Percentiles rank a stretch among this genome's conserved stretches.
Conservation (phyloP, 192 early-diverging fungal species). For the Endogone sp. region DNA sequence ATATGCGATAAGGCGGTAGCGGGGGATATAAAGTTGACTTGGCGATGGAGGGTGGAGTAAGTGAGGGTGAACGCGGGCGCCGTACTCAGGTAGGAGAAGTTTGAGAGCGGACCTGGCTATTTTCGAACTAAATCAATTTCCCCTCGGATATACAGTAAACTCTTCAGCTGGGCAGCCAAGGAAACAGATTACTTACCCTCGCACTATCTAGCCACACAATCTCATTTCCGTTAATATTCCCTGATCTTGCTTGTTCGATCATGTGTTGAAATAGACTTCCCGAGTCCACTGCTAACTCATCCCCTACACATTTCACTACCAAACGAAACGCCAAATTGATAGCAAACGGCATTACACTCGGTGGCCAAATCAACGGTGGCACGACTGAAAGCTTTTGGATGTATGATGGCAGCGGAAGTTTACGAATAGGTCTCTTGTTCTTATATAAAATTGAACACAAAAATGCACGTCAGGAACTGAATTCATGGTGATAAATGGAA, state of each 20-base stretch:
- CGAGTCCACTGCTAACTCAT: background rate
- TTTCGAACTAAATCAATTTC: slow-evolving; percentile 2
- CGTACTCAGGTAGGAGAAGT: slow-evolving; percentile 16
- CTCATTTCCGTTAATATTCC: background rate
- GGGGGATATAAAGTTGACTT: slow-evolving; percentile 5
- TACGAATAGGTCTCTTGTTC: background rate
- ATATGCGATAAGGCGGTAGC: background rate
- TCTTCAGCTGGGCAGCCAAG: no score
- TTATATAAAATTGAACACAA: background rate
- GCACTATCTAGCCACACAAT: slow-evolving; percentile 65
- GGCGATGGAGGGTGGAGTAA: slow-evolving; percentile 28
- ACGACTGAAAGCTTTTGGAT: background rate
- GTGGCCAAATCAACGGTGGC: background rate
- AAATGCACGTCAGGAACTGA: no score
- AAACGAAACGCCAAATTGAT: background rate
- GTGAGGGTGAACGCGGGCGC: slow-evolving; percentile 20
- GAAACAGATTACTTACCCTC: slow-evolving; percentile 21
- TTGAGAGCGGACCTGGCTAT: slow-evolving; percentile 22
- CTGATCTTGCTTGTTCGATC: background rate
- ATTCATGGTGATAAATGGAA: no score
- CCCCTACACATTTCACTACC: background rate
- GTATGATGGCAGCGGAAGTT: background rate
- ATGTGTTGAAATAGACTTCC: background rate
- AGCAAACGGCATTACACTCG: background rate
- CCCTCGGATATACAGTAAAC: no score